phyloP scores from a whole-genome alignment of 768 basidiomycete species.

The Candolleomyces eurysporus region DNA sequence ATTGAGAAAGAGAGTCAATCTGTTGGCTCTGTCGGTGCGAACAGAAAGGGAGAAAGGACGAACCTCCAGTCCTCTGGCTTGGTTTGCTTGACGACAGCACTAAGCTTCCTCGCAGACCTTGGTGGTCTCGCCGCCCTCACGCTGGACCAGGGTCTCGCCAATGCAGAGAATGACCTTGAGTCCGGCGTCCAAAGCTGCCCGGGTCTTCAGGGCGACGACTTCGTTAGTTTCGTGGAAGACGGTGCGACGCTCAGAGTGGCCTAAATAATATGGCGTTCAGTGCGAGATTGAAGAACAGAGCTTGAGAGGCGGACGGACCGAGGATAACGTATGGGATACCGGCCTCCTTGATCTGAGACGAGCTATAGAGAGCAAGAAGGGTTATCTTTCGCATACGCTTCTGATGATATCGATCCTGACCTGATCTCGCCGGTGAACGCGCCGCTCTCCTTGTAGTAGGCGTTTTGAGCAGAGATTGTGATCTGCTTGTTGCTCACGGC shows the following conservation, averaged over 20 bases:
- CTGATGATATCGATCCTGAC: conserved; percentile 32
- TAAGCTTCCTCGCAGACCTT: conserved; percentile 80
- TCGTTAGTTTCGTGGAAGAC: conserved; percentile 88
- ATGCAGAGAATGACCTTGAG: conserved; percentile 93
- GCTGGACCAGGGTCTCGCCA: conserved; percentile 88
- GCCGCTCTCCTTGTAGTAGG: conserved; percentile 77
- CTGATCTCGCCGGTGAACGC: conserved; percentile 98
- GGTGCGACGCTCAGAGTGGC: conserved; percentile 95
- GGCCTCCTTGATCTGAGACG: conserved; percentile 83
- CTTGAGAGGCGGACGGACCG: conserved; percentile 41
- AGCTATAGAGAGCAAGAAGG: conserved; percentile 39
- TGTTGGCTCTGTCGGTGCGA: background rate
- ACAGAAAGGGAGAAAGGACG: conserved; percentile 18
- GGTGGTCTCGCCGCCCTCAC: conserved; percentile 76
- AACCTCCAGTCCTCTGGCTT: conserved; percentile 79
- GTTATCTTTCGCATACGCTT: background rate
- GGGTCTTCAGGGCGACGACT: conserved; percentile 82
- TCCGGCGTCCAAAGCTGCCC: conserved; percentile 70
- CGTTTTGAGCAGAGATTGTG: conserved; percentile 89
- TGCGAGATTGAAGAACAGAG: background rate
- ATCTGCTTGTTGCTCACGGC: conserved; percentile 59
- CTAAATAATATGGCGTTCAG: conserved; percentile 29
- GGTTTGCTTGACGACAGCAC: conserved; percentile 65
- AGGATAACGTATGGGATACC: conserved; percentile 89
- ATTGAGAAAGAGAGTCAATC: background rate